Evolutionary conservation across 257 asterid species (phyloP).

Genomic region (Capsicum chinense): DNA sequence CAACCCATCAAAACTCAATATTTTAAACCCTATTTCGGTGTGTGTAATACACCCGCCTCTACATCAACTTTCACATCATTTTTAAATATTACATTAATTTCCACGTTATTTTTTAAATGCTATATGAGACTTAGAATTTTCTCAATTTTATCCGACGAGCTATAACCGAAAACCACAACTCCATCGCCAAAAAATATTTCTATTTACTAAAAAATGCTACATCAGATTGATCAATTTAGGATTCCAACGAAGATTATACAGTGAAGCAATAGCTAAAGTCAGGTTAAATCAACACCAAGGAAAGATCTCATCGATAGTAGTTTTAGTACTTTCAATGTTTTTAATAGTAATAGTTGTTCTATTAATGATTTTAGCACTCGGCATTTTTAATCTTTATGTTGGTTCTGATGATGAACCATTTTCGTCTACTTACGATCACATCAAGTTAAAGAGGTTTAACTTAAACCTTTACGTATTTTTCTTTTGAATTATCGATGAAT

Average conservation of each 20-base stretch:
- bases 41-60: no score
- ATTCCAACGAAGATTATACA: not conserved
- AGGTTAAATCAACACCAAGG: conserved; percentile 65
- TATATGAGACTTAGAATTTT: no score
- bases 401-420: conserved; percentile 51
- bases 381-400: conserved; percentile 76
- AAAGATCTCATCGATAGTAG: conserved; percentile 65
- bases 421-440: conserved; percentile 43
- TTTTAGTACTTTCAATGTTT: conserved; percentile 69
- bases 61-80: no score
- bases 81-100: no score
- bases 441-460: conserved; percentile 67
- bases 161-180: not conserved
- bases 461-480: conserved; percentile 45
- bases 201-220: not conserved
- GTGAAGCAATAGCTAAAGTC: conserved; percentile 57
- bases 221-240: conserved; percentile 13
- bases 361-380: conserved; percentile 78
- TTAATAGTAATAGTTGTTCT: conserved; percentile 76
- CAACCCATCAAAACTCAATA: no score
- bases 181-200: not conserved
- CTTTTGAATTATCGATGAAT: not conserved
- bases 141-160: no score
- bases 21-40: no score
- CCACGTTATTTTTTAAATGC: no score